Percentiles rank a stretch among this genome's conserved stretches.
These are phyloP conservation scores for Corynespora cassiicola DNA, from an alignment of 2,329 filamentous ascomycete genomes.

Conservation along the genomic window DNA sequence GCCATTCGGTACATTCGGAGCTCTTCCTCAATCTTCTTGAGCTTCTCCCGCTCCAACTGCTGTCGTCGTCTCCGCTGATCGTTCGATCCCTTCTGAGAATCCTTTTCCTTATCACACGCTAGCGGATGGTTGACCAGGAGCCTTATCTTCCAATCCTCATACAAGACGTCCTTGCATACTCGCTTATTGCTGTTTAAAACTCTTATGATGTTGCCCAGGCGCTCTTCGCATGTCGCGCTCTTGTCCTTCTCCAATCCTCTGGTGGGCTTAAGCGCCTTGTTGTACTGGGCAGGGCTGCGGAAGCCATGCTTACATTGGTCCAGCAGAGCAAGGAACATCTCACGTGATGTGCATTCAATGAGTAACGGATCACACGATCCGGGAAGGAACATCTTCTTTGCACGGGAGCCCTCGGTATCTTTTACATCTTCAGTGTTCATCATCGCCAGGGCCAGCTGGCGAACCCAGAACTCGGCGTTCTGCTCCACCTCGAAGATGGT, in stretches of 20 bases:
- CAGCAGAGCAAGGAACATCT: constrained; percentile 14
- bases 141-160: constrained; percentile 22
- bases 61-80: constrained; percentile 19
- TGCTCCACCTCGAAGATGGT: constrained; percentile 13
- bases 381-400: constrained; percentile 15
- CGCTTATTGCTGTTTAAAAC: constrained; percentile 19
- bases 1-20: constrained; percentile 7
- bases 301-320: constrained; percentile 21
- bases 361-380: constrained; percentile 6
- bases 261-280: constrained; percentile 15
- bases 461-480: constrained; percentile 18
- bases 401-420: constrained; percentile 13
- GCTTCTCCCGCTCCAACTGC: constrained; percentile 10
- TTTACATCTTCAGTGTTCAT: constrained; percentile 14
- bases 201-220: constrained; percentile 13
- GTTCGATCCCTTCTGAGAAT: constrained; percentile 21
- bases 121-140: constrained; percentile 21
- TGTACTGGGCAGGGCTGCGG: constrained; percentile 15
- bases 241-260: constrained; percentile 10
- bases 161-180: constrained; percentile 22
- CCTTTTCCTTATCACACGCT: constrained; percentile 19
- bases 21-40: constrained; percentile 15
- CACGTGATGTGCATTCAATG: constrained; percentile 14
- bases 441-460: constrained; percentile 11
- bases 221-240: constrained; percentile 15